Conservation (phyloP, 768 basidiomycete species). For the Lentinula sp. region DNA sequence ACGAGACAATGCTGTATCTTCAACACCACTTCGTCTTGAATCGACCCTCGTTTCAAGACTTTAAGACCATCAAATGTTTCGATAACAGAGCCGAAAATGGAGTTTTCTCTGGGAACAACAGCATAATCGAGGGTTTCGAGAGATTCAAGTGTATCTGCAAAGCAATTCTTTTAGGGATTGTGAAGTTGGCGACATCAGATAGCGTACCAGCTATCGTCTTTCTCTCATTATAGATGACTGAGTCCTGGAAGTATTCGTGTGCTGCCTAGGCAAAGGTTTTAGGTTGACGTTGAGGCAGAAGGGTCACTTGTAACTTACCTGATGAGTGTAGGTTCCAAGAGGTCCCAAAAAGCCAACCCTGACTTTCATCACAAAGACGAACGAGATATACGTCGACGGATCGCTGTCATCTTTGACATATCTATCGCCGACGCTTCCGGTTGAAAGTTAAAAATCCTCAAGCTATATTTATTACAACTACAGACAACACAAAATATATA, state of each 20-base stretch:
- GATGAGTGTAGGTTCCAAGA: constrained; percentile 53
- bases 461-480: not conserved
- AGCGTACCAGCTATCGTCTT: constrained; percentile 11
- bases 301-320: constrained; percentile 25
- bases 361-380: not conserved
- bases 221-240: constrained; percentile 35
- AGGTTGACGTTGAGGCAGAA: constrained; percentile 4
- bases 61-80: constrained; percentile 71
- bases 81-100: constrained; percentile 63
- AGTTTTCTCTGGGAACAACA: constrained; percentile 79
- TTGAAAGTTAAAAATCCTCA: not conserved
- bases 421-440: not conserved
- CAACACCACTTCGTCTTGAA: constrained; percentile 55
- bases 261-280: constrained; percentile 32
- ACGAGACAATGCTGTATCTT: constrained; percentile 66
- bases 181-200: not conserved
- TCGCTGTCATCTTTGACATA: not conserved
- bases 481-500: constrained; percentile 4
- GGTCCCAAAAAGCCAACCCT: constrained; percentile 47
- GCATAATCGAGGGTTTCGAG: constrained; percentile 47
- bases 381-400: not conserved
- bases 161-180: not conserved
- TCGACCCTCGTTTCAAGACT: constrained; percentile 35
- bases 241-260: constrained; percentile 35
- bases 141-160: constrained; percentile 51